Percentiles rank a stretch among this genome's conserved stretches.
These are phyloP conservation scores for Cantharellus cinnabarinus DNA, from an alignment of 768 basidiomycete genomes.

Conservation along the genomic window DNA sequence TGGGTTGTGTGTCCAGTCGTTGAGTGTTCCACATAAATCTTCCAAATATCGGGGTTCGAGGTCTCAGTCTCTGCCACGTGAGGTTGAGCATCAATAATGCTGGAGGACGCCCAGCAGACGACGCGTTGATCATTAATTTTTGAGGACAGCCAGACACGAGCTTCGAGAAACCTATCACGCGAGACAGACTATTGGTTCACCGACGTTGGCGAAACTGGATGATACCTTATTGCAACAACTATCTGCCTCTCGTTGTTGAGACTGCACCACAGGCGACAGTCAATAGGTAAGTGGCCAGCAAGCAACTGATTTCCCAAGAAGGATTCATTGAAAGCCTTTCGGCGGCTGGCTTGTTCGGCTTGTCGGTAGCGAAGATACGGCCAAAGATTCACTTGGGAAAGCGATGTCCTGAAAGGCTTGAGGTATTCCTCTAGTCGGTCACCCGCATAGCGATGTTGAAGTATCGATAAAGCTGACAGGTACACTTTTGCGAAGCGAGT, in stretches of 20 bases:
- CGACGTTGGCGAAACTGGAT: not conserved
- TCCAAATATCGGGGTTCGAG: slow-evolving; percentile 36
- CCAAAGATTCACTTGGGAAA: slow-evolving; percentile 52
- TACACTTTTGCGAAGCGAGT: slow-evolving; percentile 27
- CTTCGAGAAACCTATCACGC: not conserved
- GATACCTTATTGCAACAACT: slow-evolving; percentile 33
- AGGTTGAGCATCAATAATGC: slow-evolving; percentile 25
- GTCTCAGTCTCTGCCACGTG: slow-evolving; percentile 11
- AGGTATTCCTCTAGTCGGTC: slow-evolving; percentile 24
- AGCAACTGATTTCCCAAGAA: slow-evolving; percentile 25
- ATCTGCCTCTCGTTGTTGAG: slow-evolving; percentile 40
- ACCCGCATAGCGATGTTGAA: slow-evolving; percentile 30
- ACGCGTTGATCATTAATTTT: not conserved
- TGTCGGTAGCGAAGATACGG: slow-evolving; percentile 40
- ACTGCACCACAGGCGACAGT: slow-evolving; percentile 33
- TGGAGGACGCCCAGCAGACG: slow-evolving; percentile 18
- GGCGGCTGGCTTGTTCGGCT: slow-evolving; percentile 22
- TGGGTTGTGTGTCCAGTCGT: not conserved
- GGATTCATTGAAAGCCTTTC: slow-evolving; percentile 23
- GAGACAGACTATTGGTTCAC: not conserved
- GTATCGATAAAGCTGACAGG: slow-evolving; percentile 34
- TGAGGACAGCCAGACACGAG: not conserved
- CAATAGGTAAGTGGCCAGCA: slow-evolving; percentile 20
- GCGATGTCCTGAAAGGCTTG: slow-evolving; percentile 40
- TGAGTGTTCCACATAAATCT: slow-evolving; percentile 18